Base-by-base conservation (phyloP, 2,329 filamentous ascomycete species). In the Hypoxylon sp. region DNA sequence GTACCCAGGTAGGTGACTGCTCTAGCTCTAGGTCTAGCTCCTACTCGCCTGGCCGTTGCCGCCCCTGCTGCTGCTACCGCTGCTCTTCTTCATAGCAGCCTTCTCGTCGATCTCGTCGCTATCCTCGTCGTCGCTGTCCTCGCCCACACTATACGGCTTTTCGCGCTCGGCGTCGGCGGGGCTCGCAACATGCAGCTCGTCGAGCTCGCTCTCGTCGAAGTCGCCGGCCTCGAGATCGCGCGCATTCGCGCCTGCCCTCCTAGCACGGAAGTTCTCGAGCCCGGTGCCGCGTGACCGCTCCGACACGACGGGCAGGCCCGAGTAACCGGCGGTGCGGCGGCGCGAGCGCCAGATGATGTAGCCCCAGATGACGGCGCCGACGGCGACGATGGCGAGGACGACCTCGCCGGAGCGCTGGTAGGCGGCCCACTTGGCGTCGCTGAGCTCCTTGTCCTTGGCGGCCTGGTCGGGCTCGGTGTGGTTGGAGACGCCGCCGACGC, bases 331-430 rank as follows among this genome's bases (percentile, higher is more conserved):
- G 35, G 84, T 83, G 73, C 83, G 85, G 71, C 88, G 85, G 54
- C 90, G 86, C 64, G 89, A 85, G 65, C 85, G 85, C 88, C 89
- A 92, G 75, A 92, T 81, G 72, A 86, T 90, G 77, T 90, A 92
- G n/a, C 91, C 93, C 91, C 93, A 97, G 11, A 88, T 82, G 4
- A 82, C 83, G 1, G 92, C 93, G 1, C 90, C 90, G 66, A 96
- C 88, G 57, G 91, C 84, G 17, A 97, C 93, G 54, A 98, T 89
- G 14, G 95, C 89, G 2, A 98, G 86, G 1, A 94, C 94, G 6
- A 95, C 88, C 81, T 97, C 93, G 56, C 95, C 94, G 2, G 93
- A 96, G 75, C 92, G 91, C 77, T 91, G 92, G 80, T 98, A 98
- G 0, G 95, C 95, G 57, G 91, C 88, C 92, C 94, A 97, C 75